These are phyloP conservation scores for Cercospora beticola DNA, from an alignment of 2,329 filamentous ascomycete species.

Conservation along the genomic window DNA sequence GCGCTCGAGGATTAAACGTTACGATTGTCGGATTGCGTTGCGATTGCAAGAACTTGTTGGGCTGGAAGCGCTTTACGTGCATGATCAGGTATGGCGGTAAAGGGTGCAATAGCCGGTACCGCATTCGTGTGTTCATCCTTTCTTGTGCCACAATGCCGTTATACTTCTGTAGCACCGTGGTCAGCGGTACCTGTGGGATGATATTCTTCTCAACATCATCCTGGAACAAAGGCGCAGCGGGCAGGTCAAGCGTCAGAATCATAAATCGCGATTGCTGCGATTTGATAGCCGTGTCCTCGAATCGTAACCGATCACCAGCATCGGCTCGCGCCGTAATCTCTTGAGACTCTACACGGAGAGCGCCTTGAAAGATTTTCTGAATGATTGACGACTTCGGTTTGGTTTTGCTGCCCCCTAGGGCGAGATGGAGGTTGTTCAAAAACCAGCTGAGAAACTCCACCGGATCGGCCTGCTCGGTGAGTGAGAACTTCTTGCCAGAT, in stretches of 20 bases:
- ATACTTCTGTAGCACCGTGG: conserved; percentile 84
- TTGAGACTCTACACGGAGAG: conserved; percentile 88
- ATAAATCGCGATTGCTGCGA: conserved; percentile 78
- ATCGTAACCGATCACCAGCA: conserved; percentile 80
- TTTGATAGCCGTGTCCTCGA: conserved; percentile 87
- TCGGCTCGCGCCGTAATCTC: conserved; percentile 89
- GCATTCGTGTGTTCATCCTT: conserved; percentile 80
- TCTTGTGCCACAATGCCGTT: conserved; percentile 86
- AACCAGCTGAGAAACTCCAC: conserved; percentile 98
- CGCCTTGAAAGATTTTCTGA: conserved; percentile 91
- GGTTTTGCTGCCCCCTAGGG: conserved; percentile 83
- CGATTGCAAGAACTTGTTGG: conserved; percentile 94
- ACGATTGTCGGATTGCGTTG: conserved; percentile 93
- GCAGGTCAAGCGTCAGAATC: conserved; percentile 89
- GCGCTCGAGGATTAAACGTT: conserved; percentile 80
- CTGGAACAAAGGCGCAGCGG: conserved; percentile 89
- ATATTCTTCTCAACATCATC: conserved; percentile 93
- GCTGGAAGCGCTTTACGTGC: conserved; percentile 94
- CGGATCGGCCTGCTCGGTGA: conserved; percentile 89
- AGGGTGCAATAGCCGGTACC: conserved; percentile 86
- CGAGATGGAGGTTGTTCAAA: conserved; percentile 89
- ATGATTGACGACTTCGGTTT: conserved; percentile 83
- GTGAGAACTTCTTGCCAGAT: conserved; percentile 87
- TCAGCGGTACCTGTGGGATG: conserved; percentile 87
- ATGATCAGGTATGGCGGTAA: conserved; percentile 88